Percentiles rank a stretch among this genome's conserved stretches.
phyloP scores from a whole-genome alignment of 768 basidiomycete genomes.

The Arthromyces matolae region DNA sequence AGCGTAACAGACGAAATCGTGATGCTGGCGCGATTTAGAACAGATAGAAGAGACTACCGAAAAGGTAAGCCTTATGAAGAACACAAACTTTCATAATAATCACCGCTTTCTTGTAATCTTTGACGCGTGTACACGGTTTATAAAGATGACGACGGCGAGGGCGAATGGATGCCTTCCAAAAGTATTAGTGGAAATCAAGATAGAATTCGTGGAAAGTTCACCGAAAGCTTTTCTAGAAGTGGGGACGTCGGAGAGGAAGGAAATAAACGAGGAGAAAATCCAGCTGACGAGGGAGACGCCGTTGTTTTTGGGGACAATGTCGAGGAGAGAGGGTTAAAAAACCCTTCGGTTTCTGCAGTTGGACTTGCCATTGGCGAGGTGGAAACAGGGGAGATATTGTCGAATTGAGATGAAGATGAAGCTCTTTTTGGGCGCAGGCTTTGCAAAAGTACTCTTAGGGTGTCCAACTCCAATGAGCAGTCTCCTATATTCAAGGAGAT shows the following conservation, averaged over 20 bases:
- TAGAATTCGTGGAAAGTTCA: conserved; percentile 16
- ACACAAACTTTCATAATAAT: conserved; percentile 8
- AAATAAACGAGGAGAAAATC: conserved; percentile 9
- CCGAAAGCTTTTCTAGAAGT: conserved; percentile 22
- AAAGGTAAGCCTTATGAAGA: too few relatives aligned
- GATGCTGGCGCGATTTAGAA: conserved; percentile 41
- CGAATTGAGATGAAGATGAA: background rate
- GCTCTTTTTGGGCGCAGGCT: conserved; percentile 12
- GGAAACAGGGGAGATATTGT: background rate
- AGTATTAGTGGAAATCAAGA: conserved; percentile 12
- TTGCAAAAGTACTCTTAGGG: conserved; percentile 31
- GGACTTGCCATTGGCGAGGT: conserved; percentile 6
- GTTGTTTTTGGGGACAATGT: conserved; percentile 8
- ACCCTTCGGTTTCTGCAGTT: conserved; percentile 5
- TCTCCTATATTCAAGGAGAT: conserved; percentile 42
- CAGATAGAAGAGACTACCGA: conserved; percentile 44
- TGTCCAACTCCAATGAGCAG: conserved; percentile 45
- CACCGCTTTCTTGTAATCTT: conserved; percentile 38
- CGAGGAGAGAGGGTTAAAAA: conserved; percentile 11
- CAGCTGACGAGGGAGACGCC: conserved; percentile 5
- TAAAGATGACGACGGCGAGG: conserved; percentile 36
- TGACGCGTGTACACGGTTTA: conserved; percentile 37
- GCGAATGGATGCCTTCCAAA: conserved; percentile 43
- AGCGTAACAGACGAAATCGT: conserved; percentile 46
- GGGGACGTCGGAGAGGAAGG: conserved; percentile 23